Percentiles rank a stretch among this genome's conserved stretches.
Conservation (phyloP, 495 filamentous ascomycete genomes). For the Penicillium coprophilum region DNA sequence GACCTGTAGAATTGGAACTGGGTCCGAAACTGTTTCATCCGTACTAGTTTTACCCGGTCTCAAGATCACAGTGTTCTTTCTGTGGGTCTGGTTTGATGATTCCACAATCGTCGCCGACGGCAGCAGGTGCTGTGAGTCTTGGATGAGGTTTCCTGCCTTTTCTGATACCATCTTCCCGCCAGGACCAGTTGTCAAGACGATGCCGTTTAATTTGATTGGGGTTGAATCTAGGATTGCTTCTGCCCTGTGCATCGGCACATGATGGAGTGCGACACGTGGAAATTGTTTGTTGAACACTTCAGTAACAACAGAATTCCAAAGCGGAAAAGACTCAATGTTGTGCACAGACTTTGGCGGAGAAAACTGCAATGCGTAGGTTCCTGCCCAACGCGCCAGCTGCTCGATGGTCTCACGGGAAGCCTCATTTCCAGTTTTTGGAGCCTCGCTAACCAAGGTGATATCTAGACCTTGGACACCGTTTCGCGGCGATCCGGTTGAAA, state of each 20-base stretch:
- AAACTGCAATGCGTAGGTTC: conserved; percentile 1
- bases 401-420: conserved; percentile 1
- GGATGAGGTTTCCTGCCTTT: neutral
- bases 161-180: conserved; percentile 1
- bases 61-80: neutral
- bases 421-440: neutral
- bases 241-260: neutral
- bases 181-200: conserved; percentile 1
- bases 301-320: conserved; percentile 4
- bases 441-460: neutral
- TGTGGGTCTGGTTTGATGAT: neutral
- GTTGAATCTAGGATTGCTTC: neutral
- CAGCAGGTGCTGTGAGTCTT: neutral
- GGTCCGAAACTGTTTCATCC: neutral
- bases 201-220: neutral
- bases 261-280: conserved; percentile 1
- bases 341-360: conserved; percentile 1
- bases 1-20: neutral
- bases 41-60: neutral
- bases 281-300: conserved; percentile 1
- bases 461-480: neutral
- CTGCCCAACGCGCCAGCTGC: conserved; percentile 2
- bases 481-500: neutral
- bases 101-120: neutral
- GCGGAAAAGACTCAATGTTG: conserved; percentile 1